Base-by-base conservation (phyloP, 192 early-diverging fungal genomes). In the Phlyctochytrium arcticum region DNA sequence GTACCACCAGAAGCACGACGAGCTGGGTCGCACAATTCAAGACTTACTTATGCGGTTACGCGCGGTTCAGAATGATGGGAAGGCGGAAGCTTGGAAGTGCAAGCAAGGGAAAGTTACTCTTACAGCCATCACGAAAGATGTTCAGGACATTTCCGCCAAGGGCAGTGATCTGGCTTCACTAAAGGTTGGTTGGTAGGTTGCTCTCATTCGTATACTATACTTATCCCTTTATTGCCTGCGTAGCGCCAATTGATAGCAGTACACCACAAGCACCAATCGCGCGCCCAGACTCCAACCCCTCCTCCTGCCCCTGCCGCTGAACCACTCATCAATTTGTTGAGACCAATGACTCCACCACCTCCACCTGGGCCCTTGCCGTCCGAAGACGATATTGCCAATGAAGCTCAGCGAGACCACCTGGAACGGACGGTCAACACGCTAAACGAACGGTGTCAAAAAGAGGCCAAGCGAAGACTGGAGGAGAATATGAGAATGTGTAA, bases 1-100 rank as follows among this genome's bases (percentile, higher is more conserved):
- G 31, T 85, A 85, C 56, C 71, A 75, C 65, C 70, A 80, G 24
- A 53, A 63, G 21, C 85, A 81, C 36, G 78, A 76, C 5, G 60
- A 72, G 26, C 67, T 85, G 32, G 76, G 77, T 10, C 48, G 69
- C 31, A 26, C 63, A 6, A 85, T 85, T 29, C 44, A 62, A 4
- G 82, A 84, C 35, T 32, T 85, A 30, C 31, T 73, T 7, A 60
- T 85, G 65, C 74, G 81, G 57, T 36, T 80, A 17, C 58, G 57
- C 17, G 82, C 77, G 17, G 66, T 73, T 8, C 54, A 81, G 39
- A 63, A 54, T 10, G 75, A 79, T 32, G 59, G 48, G 19, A 15
- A 19, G 21, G 48, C 51, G 15, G 68, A 80, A 65, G 35, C 48
- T 5, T 21, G n/a, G 29, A 17, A 64, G 27, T 67, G 56, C 5